Conservation (phyloP, 441 rosid genomes). For the Syzygium syzygioides region DNA sequence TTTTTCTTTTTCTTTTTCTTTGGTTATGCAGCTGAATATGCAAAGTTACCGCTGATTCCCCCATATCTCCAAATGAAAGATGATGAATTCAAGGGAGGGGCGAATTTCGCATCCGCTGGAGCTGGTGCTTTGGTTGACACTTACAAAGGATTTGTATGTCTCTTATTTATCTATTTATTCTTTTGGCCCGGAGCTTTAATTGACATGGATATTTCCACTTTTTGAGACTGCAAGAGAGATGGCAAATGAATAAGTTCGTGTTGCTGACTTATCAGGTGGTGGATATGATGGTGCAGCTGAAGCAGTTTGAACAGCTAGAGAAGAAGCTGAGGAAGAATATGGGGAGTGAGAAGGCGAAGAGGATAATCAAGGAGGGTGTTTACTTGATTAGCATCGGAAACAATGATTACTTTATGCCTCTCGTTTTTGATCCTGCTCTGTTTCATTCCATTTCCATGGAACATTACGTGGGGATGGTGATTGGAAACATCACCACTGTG, state of each 20-base stretch:
- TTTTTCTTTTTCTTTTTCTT: not conserved
- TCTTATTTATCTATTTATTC: not conserved
- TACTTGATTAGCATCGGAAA: not conserved
- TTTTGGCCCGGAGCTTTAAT: not conserved
- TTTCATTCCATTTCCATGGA: not conserved
- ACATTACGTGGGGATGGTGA: not conserved
- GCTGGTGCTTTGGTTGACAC: not conserved
- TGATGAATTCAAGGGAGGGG: not conserved
- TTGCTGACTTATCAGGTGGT: not conserved
- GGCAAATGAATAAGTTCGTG: not conserved
- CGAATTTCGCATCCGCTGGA: slow-evolving; percentile 1
- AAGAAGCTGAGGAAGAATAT: not conserved
- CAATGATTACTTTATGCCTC: not conserved
- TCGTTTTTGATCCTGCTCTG: not conserved
- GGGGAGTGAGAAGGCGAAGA: not conserved
- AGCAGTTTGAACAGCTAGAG: not conserved
- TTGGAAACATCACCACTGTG: not conserved
- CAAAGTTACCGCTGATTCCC: not conserved
- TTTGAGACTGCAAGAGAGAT: not conserved
- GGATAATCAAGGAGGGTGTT: not conserved
- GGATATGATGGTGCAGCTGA: not conserved
- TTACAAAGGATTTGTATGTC: not conserved
- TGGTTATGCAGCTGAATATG: not conserved
- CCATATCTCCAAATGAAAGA: not conserved
- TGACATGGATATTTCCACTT: not conserved